Base-by-base conservation (phyloP, 371 early-diverging fungal genomes). In the Basidiobolus meristosporus region DNA sequence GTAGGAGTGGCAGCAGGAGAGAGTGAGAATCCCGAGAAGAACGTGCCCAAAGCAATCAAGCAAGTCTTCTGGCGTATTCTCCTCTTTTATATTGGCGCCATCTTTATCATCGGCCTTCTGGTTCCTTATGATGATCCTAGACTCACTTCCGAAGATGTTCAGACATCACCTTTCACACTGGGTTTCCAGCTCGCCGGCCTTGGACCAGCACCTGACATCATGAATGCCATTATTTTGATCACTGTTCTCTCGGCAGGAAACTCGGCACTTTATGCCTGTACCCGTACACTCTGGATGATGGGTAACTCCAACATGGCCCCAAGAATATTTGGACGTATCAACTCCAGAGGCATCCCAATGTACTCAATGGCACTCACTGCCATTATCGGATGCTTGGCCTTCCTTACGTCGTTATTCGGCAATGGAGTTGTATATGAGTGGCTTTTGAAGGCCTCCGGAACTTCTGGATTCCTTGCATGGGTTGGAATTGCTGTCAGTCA, bases 391-490 rank as follows among this genome's bases (percentile, higher is more conserved):
- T 76, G 70, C 42, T 39, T 76, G 23, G 67, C 73, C 20, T 68
- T 73, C 48, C 48, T 68, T 33, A 61, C 63, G 0, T 49, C 50
- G 32, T 40, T 67, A 21, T 60, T 60, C 23, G 56, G 60, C 12
- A 67, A 73, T 22, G 70, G 71, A 31, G 55, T 60, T 20, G 76
- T 82, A 2, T 90, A 80, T 51, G 63, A 53, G 40, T 82, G 81
- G 72, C 56, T 86, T 20, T 54, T 79, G 35, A 64, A 61, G 45
- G 44, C 87, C 16, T 65, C 80, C 2, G 73, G 79, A 1, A 60
- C 78, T 12, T 73, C 90, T 2, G 84, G 85, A 35, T 66, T 89
- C 39, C 65, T 82, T 32, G 73, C 80, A 26, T 91, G 90, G 89
- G 44, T 82, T 17, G 63, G 71, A 34, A 88, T 89, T 45, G 62